Base-by-base conservation (phyloP, 805 yeast species). In the Helenozyma rhizophorensis region DNA sequence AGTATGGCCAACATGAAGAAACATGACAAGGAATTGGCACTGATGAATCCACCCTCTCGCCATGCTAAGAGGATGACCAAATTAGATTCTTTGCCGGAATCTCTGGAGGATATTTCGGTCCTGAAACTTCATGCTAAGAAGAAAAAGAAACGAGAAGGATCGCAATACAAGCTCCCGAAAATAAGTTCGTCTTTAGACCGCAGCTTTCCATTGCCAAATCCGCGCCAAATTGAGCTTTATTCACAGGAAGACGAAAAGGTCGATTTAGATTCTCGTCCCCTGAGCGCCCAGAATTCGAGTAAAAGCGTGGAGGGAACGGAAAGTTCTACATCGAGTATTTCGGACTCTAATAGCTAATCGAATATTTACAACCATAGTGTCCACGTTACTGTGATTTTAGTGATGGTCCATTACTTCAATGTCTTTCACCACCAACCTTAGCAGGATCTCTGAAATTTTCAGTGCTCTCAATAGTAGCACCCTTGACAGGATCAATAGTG, bases 391-490 rank as follows among this genome's bases (percentile, higher is more conserved):
- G n/a, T n/a, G n/a, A n/a, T n/a, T n/a, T n/a, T n/a, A n/a, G n/a
- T n/a, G n/a, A n/a, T n/a, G n/a, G n/a, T n/a, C n/a, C n/a, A n/a
- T n/a, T n/a, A n/a, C n/a, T n/a, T n/a, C n/a, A n/a, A n/a, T n/a
- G n/a, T n/a, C n/a, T n/a, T n/a, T n/a, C n/a, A n/a, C n/a, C n/a
- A n/a, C n/a, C n/a, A n/a, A n/a, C 23, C 15, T 30, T 30, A 14
- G 30, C 66, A 8, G 69, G 57, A 14, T 58, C 53, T 21, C 47
- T 41, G 47, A 68, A 71, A 40, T 56, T 58, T 2, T 67, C 60
- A 0, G 78, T 68, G 36, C 72, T 72, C 36, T 61, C 58, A 41
- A 71, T 69, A 9, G 50, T 53, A 1, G 69, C 68, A 4, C 53
- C 53, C 33, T 64, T 59, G 2, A 71, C 71, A 18, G 64, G 56